Conservation (phyloP, 2,329 filamentous ascomycete species). For the Trichoderma harzianum region DNA sequence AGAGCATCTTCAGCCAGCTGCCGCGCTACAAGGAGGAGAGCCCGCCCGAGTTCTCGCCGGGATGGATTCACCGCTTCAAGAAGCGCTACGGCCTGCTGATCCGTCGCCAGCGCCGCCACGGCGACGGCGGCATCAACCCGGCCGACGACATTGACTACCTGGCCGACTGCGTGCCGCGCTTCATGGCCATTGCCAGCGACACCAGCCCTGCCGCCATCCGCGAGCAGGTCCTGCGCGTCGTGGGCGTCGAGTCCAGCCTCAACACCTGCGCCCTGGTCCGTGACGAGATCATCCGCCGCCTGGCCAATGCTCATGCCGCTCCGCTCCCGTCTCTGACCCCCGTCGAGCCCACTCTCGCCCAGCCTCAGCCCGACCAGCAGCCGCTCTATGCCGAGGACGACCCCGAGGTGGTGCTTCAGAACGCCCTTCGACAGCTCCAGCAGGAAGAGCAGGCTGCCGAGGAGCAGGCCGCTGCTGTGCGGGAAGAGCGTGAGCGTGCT, state of each 20-base stretch:
- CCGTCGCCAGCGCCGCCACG: slow-evolving; percentile 52
- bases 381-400: slow-evolving; percentile 50
- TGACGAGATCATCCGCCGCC: slow-evolving; percentile 51
- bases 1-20: slow-evolving; percentile 54
- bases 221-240: slow-evolving; percentile 53
- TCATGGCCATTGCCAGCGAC: slow-evolving; percentile 56
- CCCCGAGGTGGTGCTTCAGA: slow-evolving; percentile 56
- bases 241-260: slow-evolving; percentile 54
- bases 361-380: slow-evolving; percentile 35
- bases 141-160: slow-evolving; percentile 59
- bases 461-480: slow-evolving; percentile 52
- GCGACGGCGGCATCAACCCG: slow-evolving; percentile 44
- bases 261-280: slow-evolving; percentile 55
- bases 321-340: slow-evolving; percentile 27
- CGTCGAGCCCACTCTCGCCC: slow-evolving; percentile 27
- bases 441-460: slow-evolving; percentile 58
- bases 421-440: slow-evolving; percentile 56
- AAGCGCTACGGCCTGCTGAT: slow-evolving; percentile 59
- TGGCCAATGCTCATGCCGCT: slow-evolving; percentile 24
- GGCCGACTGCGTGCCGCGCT: slow-evolving; percentile 56
- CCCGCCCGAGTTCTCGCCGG: slow-evolving; percentile 60
- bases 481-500: slow-evolving; percentile 50
- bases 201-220: slow-evolving; percentile 58
- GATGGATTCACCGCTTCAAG: slow-evolving; percentile 64
- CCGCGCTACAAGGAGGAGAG: slow-evolving; percentile 58